Base-by-base conservation (phyloP, 495 filamentous ascomycete genomes). In the Podospora pseudoanserina region DNA sequence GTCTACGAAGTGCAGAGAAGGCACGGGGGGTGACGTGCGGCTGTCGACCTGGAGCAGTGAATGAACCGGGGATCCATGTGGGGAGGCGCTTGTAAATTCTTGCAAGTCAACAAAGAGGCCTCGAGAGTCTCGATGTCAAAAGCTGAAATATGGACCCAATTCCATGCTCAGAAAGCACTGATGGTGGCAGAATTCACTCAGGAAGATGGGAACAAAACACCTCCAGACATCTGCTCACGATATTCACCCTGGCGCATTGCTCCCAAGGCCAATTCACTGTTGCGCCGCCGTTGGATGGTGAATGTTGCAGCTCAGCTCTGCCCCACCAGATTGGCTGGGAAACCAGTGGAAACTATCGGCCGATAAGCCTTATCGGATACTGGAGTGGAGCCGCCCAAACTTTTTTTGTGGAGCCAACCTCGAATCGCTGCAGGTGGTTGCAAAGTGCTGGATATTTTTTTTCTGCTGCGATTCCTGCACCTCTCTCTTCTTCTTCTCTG, bases 351-450 rank as follows among this genome's bases (percentile, higher is more conserved):
- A 32, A 32, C 44, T 28, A 28, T 58, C 23, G 28, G 34, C 28
- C 64, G 74, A 76, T 76, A 74, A 73, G 58, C 13, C 65, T 75
- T 75, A 75, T 76, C 74, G 64, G 49, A 27, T 18, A 9, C 19
- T 30, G 19, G 65, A 62, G 53, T 63, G 69, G 65, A 65, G 72
- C 68, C 64, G 39, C 55, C 19, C 56, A 55, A 70, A 69, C 39
- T 63, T 71, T 70, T 74, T 69, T 63, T 70, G 73, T 68, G 44
- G 73, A 67, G 61, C 66, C 59, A 28, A 59, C 59, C 63, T 64
- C 39, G 23, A 20, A 63, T 63, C 7, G 61, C 61, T 39, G 20
- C 61, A 49, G 28, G 39, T 49, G 5, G 30, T 15, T 63, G 19
- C n/a, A 32, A 28, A 39, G 16, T 57, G 39, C 39, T 57, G 64